These are phyloP conservation scores for Xylona heveae DNA, from an alignment of 495 filamentous ascomycete species.

Conservation along the genomic window DNA sequence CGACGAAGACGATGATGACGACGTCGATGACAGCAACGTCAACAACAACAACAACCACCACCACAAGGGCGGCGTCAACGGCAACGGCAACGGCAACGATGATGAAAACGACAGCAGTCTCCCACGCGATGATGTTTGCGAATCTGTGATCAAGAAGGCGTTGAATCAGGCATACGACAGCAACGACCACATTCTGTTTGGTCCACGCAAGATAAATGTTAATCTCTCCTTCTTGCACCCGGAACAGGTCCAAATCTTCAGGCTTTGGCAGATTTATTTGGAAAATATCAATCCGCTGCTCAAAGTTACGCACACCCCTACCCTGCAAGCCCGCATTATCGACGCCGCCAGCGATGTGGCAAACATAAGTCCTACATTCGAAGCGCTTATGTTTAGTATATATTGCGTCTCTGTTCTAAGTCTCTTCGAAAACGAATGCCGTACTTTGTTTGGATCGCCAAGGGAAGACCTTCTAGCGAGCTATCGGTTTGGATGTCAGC, in stretches of 20 bases:
- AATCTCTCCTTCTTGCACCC: constrained; percentile 28
- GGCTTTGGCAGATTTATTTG: constrained; percentile 13
- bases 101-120: no score
- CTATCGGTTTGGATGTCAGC: constrained; percentile 31
- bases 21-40: no score
- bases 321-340: constrained; percentile 15
- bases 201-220: constrained; percentile 16
- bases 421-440: constrained; percentile 21
- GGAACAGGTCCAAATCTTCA: constrained; percentile 17
- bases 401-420: constrained; percentile 29
- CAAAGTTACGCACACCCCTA: constrained; percentile 11
- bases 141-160: constrained; percentile 21
- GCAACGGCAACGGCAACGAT: neutral
- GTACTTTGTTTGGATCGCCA: constrained; percentile 18
- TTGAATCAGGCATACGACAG: constrained; percentile 21
- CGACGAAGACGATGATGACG: no score
- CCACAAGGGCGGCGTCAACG: neutral
- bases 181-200: constrained; percentile 27
- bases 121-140: no score
- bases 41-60: no score
- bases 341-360: constrained; percentile 15
- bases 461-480: constrained; percentile 22
- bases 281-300: constrained; percentile 14
- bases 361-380: constrained; percentile 12
- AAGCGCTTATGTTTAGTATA: constrained; percentile 34